Percentiles rank a stretch among this genome's conserved stretches.
phyloP scores from a whole-genome alignment of 768 basidiomycete species.

The Amyloporia xantha region DNA sequence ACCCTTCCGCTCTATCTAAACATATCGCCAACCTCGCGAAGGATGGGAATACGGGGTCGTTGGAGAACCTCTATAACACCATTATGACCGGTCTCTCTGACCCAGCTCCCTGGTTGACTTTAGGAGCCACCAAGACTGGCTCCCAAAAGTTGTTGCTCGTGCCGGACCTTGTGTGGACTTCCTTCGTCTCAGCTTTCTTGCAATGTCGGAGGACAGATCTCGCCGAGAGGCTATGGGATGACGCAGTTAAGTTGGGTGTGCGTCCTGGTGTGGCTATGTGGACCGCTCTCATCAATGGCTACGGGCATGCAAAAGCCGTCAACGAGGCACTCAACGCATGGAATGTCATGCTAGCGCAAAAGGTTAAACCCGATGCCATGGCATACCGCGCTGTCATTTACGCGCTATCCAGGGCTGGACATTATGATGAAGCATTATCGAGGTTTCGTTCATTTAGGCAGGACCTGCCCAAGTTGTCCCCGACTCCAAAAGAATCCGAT shows the following conservation, averaged over 20 bases:
- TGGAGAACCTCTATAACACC: constrained; percentile 45
- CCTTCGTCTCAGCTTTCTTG: constrained; percentile 62
- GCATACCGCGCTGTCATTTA: constrained; percentile 67
- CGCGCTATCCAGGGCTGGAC: constrained; percentile 47
- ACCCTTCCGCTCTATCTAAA: constrained; percentile 41
- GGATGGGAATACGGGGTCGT: constrained; percentile 21
- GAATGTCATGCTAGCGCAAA: constrained; percentile 52
- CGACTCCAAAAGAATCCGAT: not conserved
- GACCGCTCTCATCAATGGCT: constrained; percentile 66
- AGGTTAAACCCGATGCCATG: constrained; percentile 51
- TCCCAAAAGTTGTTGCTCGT: constrained; percentile 40
- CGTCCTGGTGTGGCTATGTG: constrained; percentile 53
- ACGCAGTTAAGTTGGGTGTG: constrained; percentile 45
- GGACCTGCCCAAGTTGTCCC: constrained; percentile 19
- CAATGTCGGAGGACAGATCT: constrained; percentile 46
- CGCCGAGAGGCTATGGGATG: constrained; percentile 62
- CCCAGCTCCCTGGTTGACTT: constrained; percentile 47
- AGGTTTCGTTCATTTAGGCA: constrained; percentile 46
- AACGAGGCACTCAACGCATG: constrained; percentile 54
- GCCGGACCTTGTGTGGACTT: constrained; percentile 53
- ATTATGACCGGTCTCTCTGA: constrained; percentile 47
- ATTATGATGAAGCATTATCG: constrained; percentile 43
- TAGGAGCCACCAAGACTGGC: constrained; percentile 32
- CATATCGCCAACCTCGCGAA: constrained; percentile 43
- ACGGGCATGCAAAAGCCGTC: constrained; percentile 42